phyloP scores from a whole-genome alignment of 257 asterid genomes.

The Linaria vulgaris region DNA sequence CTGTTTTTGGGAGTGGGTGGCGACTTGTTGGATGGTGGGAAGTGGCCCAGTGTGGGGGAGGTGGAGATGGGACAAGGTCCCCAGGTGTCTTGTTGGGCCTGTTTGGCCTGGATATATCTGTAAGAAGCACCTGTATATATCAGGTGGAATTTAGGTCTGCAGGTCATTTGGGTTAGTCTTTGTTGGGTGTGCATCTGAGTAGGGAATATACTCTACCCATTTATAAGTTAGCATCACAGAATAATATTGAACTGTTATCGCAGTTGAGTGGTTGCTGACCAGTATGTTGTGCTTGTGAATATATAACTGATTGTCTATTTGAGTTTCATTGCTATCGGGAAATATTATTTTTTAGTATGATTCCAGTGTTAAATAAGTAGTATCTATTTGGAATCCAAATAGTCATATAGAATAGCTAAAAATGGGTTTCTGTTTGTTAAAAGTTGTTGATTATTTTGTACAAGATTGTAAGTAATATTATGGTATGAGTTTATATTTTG shows the following conservation, averaged over 20 bases:
- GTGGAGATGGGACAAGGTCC: neutral
- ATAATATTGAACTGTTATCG: neutral
- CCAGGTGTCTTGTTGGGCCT: conserved; percentile 4
- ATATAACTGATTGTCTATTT: neutral
- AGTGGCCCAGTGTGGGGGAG: neutral
- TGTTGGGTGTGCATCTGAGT: conserved; percentile 1
- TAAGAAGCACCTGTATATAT: conserved; percentile 1
- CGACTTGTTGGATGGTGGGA: conserved; percentile 11
- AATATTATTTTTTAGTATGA: neutral
- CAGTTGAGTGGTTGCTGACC: conserved; percentile 1
- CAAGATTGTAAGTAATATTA: no score
- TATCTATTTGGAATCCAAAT: neutral
- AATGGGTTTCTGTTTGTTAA: no score
- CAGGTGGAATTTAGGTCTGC: conserved; percentile 2
- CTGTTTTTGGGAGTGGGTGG: conserved; percentile 4
- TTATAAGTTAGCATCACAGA: neutral
- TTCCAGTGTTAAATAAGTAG: neutral
- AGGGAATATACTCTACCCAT: neutral
- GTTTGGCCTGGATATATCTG: conserved; percentile 1
- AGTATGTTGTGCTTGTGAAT: conserved; percentile 7
- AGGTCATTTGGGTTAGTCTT: neutral
- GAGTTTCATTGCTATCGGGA: neutral
- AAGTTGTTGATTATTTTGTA: no score
- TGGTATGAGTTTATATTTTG: no score
- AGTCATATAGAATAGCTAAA: no score